phyloP scores from a whole-genome alignment of 176 grass and related monocot genomes.

The Musa itinerans region DNA sequence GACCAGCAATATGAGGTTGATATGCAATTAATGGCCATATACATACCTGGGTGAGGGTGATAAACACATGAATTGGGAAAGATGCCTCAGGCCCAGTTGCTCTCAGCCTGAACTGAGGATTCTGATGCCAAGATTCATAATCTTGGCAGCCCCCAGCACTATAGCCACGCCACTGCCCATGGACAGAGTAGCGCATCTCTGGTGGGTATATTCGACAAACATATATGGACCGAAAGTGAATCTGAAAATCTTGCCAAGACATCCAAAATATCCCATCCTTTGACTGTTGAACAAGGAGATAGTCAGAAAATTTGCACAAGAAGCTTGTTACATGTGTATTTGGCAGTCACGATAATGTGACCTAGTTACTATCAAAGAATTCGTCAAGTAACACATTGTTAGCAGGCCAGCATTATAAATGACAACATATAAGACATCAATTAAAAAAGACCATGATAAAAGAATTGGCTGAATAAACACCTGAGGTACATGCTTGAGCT shows the following conservation, averaged over 20 bases:
- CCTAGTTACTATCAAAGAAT: neutral
- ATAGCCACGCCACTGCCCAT: slow-evolving; percentile 93
- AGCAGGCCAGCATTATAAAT: slow-evolving; percentile 2
- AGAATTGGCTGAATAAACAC: slow-evolving; percentile 28
- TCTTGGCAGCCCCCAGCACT: slow-evolving; percentile 96
- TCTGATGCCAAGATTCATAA: slow-evolving; percentile 95
- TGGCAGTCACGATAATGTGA: neutral
- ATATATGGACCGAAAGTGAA: slow-evolving; percentile 98
- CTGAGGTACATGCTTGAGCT: slow-evolving; percentile 96
- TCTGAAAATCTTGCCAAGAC: slow-evolving; percentile 99
- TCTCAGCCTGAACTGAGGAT: slow-evolving; percentile 86
- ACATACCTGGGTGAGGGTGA: slow-evolving; percentile 95
- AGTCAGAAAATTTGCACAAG: slow-evolving; percentile 9
- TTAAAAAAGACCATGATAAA: slow-evolving; percentile 12
- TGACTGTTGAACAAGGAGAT: slow-evolving; percentile 40
- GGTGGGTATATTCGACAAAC: slow-evolving; percentile 91
- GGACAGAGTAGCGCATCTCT: slow-evolving; percentile 91
- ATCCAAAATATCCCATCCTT: slow-evolving; percentile 99
- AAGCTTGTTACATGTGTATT: neutral
- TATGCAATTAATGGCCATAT: slow-evolving; percentile 11
- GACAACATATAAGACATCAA: neutral
- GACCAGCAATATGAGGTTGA: neutral
- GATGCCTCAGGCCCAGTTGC: slow-evolving; percentile 73
- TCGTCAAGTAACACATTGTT: neutral
- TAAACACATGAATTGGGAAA: slow-evolving; percentile 90